Evolutionary conservation across 306 rosid species (phyloP).

Genomic region (Cucumis melo): DNA sequence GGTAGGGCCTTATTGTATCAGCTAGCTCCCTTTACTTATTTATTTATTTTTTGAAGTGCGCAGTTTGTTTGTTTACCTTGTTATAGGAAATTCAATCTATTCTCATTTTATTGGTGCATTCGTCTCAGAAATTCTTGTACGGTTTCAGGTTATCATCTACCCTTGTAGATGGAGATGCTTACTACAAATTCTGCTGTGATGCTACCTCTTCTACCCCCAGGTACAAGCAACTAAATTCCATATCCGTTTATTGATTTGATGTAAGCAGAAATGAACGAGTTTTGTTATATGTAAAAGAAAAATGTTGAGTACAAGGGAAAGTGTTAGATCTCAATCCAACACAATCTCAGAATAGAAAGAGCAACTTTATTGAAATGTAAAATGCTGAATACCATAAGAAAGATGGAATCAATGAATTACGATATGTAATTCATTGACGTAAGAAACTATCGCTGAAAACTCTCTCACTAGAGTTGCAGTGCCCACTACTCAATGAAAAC

Average conservation of each 20-base stretch:
- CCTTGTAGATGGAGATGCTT: slow-evolving; percentile 12
- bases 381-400: no score
- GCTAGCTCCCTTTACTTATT: not conserved
- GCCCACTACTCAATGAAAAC: no score
- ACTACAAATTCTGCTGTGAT: slow-evolving; percentile 23
- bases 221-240: slow-evolving; percentile 15
- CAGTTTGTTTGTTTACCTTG: not conserved
- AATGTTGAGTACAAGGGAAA: not conserved
- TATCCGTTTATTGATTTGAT: not conserved
- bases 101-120: not conserved
- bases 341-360: no score
- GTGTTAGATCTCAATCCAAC: no score
- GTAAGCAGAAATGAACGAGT: not conserved
- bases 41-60: not conserved
- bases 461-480: no score
- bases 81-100: not conserved
- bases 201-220: slow-evolving; percentile 28
- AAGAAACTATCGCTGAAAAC: no score
- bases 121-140: not conserved
- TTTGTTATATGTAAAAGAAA: not conserved
- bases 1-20: slow-evolving; percentile 39
- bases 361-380: no score
- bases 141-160: not conserved
- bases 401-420: no score
- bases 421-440: no score